Percentiles rank a stretch among this genome's conserved stretches.
Conservation (phyloP, 2,329 filamentous ascomycete genomes). For the Lecanoromycetidae sp. region DNA sequence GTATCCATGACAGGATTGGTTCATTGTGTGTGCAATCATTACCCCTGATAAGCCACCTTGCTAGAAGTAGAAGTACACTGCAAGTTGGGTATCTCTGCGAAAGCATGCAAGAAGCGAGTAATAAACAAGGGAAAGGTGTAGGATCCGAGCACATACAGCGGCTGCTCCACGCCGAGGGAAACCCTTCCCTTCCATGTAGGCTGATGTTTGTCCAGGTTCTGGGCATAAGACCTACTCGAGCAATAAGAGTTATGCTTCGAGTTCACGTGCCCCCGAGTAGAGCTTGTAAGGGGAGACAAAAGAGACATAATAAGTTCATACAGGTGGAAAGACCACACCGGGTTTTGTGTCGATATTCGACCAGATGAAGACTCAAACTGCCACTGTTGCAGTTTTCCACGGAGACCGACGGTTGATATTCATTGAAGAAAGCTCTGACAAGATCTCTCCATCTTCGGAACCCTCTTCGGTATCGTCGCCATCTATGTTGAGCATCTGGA, state of each 20-base stretch:
- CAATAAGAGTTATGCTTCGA: too few relatives aligned
- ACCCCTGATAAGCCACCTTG: neutral
- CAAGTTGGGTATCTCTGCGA: constrained; percentile 9
- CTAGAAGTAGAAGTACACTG: neutral
- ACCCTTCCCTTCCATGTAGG: neutral
- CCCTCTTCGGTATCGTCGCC: constrained; percentile 27
- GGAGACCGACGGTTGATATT: constrained; percentile 11
- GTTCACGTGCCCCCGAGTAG: too few relatives aligned
- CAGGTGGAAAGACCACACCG: too few relatives aligned
- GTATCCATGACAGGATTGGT: neutral
- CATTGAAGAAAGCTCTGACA: constrained; percentile 11
- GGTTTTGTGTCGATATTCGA: too few relatives aligned
- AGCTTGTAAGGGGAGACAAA: too few relatives aligned
- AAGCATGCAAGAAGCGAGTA: constrained; percentile 6
- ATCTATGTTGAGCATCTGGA: constrained; percentile 46
- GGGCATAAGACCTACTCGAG: too few relatives aligned
- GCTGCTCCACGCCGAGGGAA: too few relatives aligned
- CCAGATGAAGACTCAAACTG: constrained; percentile 1
- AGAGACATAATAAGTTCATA: too few relatives aligned
- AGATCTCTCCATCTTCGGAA: constrained; percentile 11
- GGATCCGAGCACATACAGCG: too few relatives aligned
- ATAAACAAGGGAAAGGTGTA: neutral
- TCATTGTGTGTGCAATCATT: neutral
- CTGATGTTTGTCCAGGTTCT: neutral
- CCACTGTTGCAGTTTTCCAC: constrained; percentile 15